Evolutionary conservation across 1,139 yeast species (phyloP), one percentile per base, ranked within the genome.

Genomic region (Kluyveromyces sp.): DNA sequence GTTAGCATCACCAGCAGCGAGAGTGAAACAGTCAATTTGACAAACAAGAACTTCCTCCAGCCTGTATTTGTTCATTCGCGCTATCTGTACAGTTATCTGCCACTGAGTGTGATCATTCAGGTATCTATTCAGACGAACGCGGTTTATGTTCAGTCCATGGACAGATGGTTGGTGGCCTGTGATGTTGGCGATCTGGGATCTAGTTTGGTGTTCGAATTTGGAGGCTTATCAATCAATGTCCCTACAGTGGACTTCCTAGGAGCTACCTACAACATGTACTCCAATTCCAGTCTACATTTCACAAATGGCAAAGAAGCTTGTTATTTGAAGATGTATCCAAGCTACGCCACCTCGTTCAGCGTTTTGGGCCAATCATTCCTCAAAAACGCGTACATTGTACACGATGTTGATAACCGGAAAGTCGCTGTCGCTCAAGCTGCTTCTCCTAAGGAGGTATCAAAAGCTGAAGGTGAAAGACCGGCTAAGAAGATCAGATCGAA

Each of bases 41-140:
- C 71, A 1, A 44, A 51, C 2, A 44, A 52, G 1, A 64, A 61
- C 36, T 54, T 58, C 30, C 60, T 70, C 2, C 60, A 73, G 17
- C 83, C 92, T 0, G 83, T 81, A 0, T 47, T 83, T 9, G 58
- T 85, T 22, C 92, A 84, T 56, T 67, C 85, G 2, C 66, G 86
- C 46, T 67, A 73, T 29, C 51, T 65, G n/a, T 72, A 67, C 56
- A 71, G 73, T 25, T 75, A 69, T 54, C 61, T 85, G 39, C 95
- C 95, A 0, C 65, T 75, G 41, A 71, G 74, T 37, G 60, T 77
- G 2, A 67, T 85, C 40, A 72, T 84, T 40, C 77, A 77, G 53
- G 63, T 86, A 34, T 92, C 94, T 0, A 69, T 83, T 16, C 94
- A 85, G 64, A 67, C 83, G 19, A 81, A 82, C 54, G 95, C 95